Conservation (phyloP, 306 rosid species). For the Castanea mollissima region DNA sequence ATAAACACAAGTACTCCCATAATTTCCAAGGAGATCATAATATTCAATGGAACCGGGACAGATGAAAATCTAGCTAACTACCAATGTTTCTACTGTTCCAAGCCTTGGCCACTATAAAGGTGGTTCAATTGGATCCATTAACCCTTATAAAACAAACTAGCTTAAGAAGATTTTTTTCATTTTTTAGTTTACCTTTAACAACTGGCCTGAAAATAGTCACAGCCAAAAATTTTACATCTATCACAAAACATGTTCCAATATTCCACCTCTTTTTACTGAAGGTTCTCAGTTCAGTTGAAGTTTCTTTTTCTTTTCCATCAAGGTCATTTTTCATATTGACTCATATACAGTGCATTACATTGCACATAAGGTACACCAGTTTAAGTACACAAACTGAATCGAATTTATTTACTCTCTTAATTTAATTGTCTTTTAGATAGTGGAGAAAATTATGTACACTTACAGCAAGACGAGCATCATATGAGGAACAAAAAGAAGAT, state of each 20-base stretch:
- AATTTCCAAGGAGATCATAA: too few species aligned
- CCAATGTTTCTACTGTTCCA: too few species aligned
- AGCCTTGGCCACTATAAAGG: too few species aligned
- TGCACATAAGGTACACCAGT: not conserved
- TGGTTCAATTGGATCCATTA: too few species aligned
- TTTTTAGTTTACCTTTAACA: not conserved
- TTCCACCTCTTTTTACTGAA: not conserved
- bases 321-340: not conserved
- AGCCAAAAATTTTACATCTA: not conserved
- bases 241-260: not conserved
- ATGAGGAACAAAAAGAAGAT: not conserved
- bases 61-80: too few species aligned
- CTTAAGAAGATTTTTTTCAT: not conserved
- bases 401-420: not conserved
- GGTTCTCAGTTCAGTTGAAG: not conserved
- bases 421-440: not conserved
- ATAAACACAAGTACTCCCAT: too few species aligned
- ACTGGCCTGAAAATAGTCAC: not conserved
- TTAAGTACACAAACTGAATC: not conserved
- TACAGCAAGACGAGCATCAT: not conserved
- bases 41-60: too few species aligned
- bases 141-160: too few species aligned
- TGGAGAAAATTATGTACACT: not conserved
- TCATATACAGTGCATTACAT: not conserved
- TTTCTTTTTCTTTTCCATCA: not conserved